These are phyloP conservation scores for Colletotrichum destructivum DNA, from an alignment of 2,329 filamentous ascomycete genomes.

Conservation along the genomic window DNA sequence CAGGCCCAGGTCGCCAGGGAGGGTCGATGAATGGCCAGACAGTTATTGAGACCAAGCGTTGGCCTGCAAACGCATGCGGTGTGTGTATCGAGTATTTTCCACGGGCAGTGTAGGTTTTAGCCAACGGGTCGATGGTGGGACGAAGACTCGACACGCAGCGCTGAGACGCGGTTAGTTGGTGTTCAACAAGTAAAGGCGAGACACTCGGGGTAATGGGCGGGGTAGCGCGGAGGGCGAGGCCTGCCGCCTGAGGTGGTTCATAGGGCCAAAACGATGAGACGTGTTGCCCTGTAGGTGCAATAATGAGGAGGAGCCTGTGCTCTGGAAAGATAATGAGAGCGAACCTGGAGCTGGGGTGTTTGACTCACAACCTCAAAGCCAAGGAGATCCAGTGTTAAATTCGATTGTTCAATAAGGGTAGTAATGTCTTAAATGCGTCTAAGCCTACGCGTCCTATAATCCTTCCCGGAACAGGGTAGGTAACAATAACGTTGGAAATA, in stretches of 20 bases:
- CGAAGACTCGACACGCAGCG: conserved; percentile 1
- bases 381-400: not conserved
- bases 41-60: not conserved
- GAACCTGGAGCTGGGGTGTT: not conserved
- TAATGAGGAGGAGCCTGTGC: not conserved
- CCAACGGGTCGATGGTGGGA: not conserved
- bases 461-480: too few relatives aligned
- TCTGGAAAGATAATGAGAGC: not conserved
- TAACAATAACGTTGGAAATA: too few relatives aligned
- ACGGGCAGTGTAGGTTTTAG: not conserved
- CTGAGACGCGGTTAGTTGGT: conserved; percentile 11
- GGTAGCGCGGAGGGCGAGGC: not conserved
- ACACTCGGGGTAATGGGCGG: not conserved
- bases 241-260: not conserved
- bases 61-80: not conserved
- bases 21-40: not conserved
- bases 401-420: not conserved
- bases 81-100: not conserved
- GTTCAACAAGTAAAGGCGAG: not conserved
- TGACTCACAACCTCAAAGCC: not conserved
- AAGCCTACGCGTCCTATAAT: not conserved
- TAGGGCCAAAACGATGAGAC: not conserved
- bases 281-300: not conserved
- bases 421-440: not conserved
- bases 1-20: not conserved